phyloP scores from a whole-genome alignment of 345 rosid species.

The Lepidium sativum region DNA sequence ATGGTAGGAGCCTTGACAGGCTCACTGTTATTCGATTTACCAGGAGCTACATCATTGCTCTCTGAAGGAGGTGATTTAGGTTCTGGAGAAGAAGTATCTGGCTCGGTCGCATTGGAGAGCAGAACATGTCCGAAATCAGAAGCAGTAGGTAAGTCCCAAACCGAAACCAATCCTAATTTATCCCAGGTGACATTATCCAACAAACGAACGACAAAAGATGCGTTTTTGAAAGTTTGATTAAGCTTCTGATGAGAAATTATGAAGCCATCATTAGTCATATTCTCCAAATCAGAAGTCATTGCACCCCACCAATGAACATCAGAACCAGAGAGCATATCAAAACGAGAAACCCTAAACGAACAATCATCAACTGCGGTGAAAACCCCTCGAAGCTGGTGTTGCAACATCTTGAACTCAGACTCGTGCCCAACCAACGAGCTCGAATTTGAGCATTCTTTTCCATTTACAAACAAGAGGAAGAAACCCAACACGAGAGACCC shows the following conservation, averaged over 20 bases:
- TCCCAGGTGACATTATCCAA: conserved; percentile 56
- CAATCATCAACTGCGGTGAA: conserved; percentile 70
- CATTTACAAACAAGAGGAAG: conserved; percentile 29
- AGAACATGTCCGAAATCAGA: conserved; percentile 78
- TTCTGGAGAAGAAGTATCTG: conserved; percentile 24
- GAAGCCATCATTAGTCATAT: conserved; percentile 57
- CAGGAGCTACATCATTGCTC: background rate
- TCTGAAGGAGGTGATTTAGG: conserved; percentile 36
- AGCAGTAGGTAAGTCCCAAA: conserved; percentile 62
- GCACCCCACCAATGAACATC: conserved; percentile 93
- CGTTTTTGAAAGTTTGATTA: conserved; percentile 59
- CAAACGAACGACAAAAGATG: conserved; percentile 52
- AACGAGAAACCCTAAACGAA: conserved; percentile 66
- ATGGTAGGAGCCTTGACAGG: conserved; percentile 40
- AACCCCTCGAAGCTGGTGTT: conserved; percentile 77
- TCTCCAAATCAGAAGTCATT: conserved; percentile 36
- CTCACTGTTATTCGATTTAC: conserved; percentile 18
- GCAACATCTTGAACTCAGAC: conserved; percentile 70
- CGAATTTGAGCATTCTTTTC: conserved; percentile 56
- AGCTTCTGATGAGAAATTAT: conserved; percentile 52
- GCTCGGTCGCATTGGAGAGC: conserved; percentile 31
- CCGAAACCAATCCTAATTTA: conserved; percentile 41
- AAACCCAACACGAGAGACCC: conserved; percentile 32
- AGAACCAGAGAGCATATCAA: conserved; percentile 74
- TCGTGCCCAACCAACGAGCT: conserved; percentile 55